phyloP scores from a whole-genome alignment of 2,329 filamentous ascomycete genomes.

The Phoma sp. region DNA sequence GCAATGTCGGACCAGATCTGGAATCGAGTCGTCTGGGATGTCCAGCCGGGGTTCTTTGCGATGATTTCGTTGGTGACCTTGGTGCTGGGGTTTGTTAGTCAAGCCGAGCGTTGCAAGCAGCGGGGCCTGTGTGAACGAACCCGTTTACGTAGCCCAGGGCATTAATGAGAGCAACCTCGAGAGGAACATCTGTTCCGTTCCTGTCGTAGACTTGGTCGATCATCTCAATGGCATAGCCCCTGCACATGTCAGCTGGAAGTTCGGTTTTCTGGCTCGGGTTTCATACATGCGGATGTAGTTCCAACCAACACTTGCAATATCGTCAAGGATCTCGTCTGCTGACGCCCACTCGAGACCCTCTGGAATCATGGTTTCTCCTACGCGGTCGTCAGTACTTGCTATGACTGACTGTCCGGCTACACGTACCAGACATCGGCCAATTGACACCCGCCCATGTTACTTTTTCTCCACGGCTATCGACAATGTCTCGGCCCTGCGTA shows the following conservation, averaged over 20 bases:
- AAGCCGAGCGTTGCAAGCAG: neutral
- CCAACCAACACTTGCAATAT: constrained; percentile 62
- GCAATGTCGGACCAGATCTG: constrained; percentile 45
- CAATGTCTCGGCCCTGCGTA: constrained; percentile 49
- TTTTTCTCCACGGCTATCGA: constrained; percentile 48
- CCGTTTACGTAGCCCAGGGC: constrained; percentile 50
- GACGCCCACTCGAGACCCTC: constrained; percentile 66
- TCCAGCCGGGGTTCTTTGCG: constrained; percentile 47
- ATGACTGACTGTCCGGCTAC: neutral
- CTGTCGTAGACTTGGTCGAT: constrained; percentile 52
- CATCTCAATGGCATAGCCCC: constrained; percentile 52
- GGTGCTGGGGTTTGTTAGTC: constrained; percentile 27
- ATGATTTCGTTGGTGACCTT: constrained; percentile 49
- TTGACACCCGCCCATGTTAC: constrained; percentile 68
- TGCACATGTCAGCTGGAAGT: constrained; percentile 10
- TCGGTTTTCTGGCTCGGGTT: neutral
- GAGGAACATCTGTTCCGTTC: constrained; percentile 46
- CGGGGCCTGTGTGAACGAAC: neutral
- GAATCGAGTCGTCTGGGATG: constrained; percentile 48
- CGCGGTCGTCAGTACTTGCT: neutral
- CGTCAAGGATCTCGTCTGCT: constrained; percentile 58
- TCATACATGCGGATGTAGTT: constrained; percentile 63
- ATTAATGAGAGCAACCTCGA: constrained; percentile 50
- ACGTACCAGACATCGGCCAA: constrained; percentile 56
- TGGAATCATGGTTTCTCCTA: constrained; percentile 64